Percentiles rank a stretch among this genome's conserved stretches.
phyloP scores from a whole-genome alignment of 176 grass and related monocot genomes.

The Triticum urartu region DNA sequence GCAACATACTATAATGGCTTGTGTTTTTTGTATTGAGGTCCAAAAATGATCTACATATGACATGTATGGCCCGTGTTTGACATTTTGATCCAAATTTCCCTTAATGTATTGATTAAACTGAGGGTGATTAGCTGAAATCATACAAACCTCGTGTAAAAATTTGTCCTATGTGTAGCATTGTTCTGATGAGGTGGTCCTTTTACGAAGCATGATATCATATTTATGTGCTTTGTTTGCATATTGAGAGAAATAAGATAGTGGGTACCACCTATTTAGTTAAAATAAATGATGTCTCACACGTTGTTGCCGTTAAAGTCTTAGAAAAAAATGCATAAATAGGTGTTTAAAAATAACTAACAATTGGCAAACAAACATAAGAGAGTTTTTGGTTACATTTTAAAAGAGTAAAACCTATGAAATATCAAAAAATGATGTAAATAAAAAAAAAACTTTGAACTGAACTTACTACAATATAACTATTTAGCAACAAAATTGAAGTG shows the following conservation, averaged over 20 bases:
- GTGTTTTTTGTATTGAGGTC: not conserved
- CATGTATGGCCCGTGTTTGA: too few relatives aligned
- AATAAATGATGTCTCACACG: not conserved
- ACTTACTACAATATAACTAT: not conserved
- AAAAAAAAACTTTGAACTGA: not conserved
- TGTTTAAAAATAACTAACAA: not conserved
- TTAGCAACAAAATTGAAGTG: not conserved
- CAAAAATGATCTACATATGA: not conserved
- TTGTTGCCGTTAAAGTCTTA: not conserved
- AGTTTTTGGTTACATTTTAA: not conserved
- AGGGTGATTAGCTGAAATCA: not conserved
- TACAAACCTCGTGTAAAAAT: not conserved
- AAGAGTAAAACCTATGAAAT: not conserved
- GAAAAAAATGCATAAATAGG: not conserved
- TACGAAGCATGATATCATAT: not conserved
- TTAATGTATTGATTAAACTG: not conserved
- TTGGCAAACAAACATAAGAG: not conserved
- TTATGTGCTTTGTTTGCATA: not conserved
- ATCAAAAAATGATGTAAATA: not conserved
- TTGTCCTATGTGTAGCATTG: not conserved
- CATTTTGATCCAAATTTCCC: too few relatives aligned
- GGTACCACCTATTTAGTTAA: not conserved
- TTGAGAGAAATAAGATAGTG: not conserved
- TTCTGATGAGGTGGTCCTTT: not conserved
- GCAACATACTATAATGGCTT: too few relatives aligned